Conservation (phyloP, 768 basidiomycete species). For the Pisolithus orientalis region DNA sequence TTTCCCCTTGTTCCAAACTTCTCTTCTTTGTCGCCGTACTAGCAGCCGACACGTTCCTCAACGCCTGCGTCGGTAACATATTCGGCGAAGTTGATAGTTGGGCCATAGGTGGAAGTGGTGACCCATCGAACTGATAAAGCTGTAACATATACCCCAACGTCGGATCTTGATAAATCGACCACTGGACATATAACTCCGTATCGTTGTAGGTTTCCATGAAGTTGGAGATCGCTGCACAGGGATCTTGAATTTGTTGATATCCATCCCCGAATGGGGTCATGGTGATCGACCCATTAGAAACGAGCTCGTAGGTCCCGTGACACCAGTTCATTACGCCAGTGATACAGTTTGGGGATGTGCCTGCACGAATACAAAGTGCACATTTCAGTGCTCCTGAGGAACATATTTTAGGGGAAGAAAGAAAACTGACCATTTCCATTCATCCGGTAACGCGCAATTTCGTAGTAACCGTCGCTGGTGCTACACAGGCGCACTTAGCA, state of each 20-base stretch:
- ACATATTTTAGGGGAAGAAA: too few species aligned
- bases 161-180: constrained; percentile 71
- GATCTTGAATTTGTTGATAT: constrained; percentile 91
- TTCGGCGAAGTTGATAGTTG: constrained; percentile 64
- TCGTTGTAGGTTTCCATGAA: constrained; percentile 81
- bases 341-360: constrained; percentile 82
- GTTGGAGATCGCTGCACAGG: constrained; percentile 84
- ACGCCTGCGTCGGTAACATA: constrained; percentile 72
- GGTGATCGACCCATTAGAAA: constrained; percentile 74
- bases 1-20: background rate
- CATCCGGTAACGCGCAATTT: constrained; percentile 89
- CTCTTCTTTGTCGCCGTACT: constrained; percentile 8
- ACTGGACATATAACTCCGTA: constrained; percentile 57
- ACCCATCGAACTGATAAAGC: constrained; percentile 72
- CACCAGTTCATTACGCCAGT: constrained; percentile 84
- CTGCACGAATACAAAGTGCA: constrained; percentile 32
- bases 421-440: constrained; percentile 64
- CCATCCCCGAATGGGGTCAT: constrained; percentile 79
- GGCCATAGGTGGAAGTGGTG: constrained; percentile 67
- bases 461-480: constrained; percentile 71
- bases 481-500: constrained; percentile 30
- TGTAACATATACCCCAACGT: constrained; percentile 61
- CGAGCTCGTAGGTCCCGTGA: constrained; percentile 71
- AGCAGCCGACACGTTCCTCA: constrained; percentile 48
- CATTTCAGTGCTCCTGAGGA: background rate